Base-by-base conservation (phyloP, 1,284 basidiomycete species). In the Cryptococcus deneoformans region DNA sequence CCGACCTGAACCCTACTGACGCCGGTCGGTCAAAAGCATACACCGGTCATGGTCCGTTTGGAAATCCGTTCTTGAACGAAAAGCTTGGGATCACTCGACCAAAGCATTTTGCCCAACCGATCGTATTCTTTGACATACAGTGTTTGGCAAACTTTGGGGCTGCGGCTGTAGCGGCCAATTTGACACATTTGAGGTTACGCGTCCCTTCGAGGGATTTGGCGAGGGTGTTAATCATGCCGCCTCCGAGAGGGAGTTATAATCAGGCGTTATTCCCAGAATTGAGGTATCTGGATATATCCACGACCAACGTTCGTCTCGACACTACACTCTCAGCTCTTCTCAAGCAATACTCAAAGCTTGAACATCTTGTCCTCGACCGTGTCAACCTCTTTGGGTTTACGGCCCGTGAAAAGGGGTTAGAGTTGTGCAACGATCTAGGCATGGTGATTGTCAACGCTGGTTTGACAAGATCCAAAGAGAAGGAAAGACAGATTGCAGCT, bases 101-200 rank as follows among this genome's bases (percentile, higher is more conserved):
- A 6, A 75, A 75, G 53, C 68, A 70, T 2, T 79, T 79, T 56
- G 78, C 78, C 20, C 77, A 79, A 56, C 78, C 78, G 1, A 77
- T 79, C 56, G 78, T 79, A 39, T 79, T 79, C 53, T 78, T 78
- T 64, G 77, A 79, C 58, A 72, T 77, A 37, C 61, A 69, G 8
- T 79, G 77, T 59, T 54, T 79, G 1, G 68, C 75, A 0, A 58
- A 65, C n/a, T 71, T 79, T 43, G 73, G 75, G 1, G 61, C 66
- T 10, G 67, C 76, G 1, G 68, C 73, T 4, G 66, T 75, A 14
- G 75, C 75, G 6, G 56, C 55, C 16, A 61, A 72, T 54, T 56
- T 79, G 11, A 76, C 73, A 9, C 77, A 79, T 61, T 53, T 79
- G 1, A 67, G 77, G 16, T 61, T 79, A 34, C 62, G 75, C 12